phyloP scores from a whole-genome alignment of 768 basidiomycete genomes.

The Lactarius vividus region DNA sequence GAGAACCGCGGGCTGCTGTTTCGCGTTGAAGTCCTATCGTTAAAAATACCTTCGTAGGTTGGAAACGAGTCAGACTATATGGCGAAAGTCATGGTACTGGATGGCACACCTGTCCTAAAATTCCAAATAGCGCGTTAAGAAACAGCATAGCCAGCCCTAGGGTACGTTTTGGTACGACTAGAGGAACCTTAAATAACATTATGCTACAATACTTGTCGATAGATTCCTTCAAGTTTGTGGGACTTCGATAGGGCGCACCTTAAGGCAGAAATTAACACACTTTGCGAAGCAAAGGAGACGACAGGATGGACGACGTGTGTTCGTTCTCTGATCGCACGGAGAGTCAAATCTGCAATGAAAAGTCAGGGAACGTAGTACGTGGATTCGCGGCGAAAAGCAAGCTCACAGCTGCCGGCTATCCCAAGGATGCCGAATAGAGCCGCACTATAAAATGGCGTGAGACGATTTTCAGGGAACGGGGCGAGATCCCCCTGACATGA shows the following conservation, averaged over 20 bases:
- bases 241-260: constrained; percentile 30
- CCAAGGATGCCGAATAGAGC: constrained; percentile 64
- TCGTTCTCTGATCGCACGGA: constrained; percentile 69
- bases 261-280: constrained; percentile 41
- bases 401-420: constrained; percentile 65
- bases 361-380: no score
- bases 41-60: constrained; percentile 44
- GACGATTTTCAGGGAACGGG: neutral
- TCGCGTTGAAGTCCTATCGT: constrained; percentile 64
- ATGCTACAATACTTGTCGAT: constrained; percentile 37
- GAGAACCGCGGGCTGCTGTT: constrained; percentile 58
- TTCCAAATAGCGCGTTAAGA: constrained; percentile 49
- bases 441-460: constrained; percentile 39
- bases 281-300: constrained; percentile 60
- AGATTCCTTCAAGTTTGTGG: neutral
- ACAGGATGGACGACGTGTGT: constrained; percentile 74
- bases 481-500: constrained; percentile 42
- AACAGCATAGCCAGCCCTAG: constrained; percentile 46
- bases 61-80: neutral
- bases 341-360: constrained; percentile 39
- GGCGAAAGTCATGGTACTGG: no score
- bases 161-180: constrained; percentile 45
- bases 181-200: constrained; percentile 38
- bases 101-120: constrained; percentile 40
- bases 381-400: neutral